A percentile compares a stretch with the other conserved stretches of the same genome.
phyloP scores from a whole-genome alignment of 164 flowering plant species.

The Nymphaea colorata region DNA sequence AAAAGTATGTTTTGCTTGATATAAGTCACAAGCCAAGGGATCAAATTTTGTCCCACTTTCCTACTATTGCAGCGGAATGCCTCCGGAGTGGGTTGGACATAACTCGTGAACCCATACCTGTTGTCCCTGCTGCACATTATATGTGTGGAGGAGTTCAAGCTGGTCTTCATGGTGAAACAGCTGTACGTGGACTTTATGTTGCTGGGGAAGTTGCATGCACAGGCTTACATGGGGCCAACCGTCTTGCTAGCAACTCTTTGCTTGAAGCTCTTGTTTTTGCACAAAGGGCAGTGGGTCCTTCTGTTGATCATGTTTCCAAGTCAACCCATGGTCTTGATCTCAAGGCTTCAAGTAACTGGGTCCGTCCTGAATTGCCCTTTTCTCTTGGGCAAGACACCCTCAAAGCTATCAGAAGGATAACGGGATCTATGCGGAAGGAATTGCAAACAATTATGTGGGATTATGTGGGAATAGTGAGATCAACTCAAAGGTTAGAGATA shows the following conservation, averaged over 20 bases:
- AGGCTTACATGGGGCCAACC: conserved; percentile 95
- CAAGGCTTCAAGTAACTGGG: conserved; percentile 37
- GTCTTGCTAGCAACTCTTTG: conserved; percentile 93
- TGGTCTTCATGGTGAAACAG: conserved; percentile 89
- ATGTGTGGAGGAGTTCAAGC: conserved; percentile 99
- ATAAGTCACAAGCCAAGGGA: conserved; percentile 74
- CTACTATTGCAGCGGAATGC: conserved; percentile 95
- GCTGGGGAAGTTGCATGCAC: conserved; percentile 99
- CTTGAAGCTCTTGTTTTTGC: conserved; percentile 97
- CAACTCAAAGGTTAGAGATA: conserved; percentile 47
- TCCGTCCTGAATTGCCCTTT: conserved; percentile 42
- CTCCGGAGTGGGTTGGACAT: conserved; percentile 79
- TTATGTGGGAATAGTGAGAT: conserved; percentile 83
- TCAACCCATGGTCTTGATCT: conserved; percentile 11
- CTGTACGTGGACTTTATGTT: conserved; percentile 71
- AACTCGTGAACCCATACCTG: conserved; percentile 80
- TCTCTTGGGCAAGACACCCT: conserved; percentile 27
- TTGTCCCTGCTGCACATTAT: conserved; percentile 98
- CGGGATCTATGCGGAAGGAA: conserved; percentile 44
- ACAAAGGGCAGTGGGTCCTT: conserved; percentile 75
- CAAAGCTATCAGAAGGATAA: conserved; percentile 25
- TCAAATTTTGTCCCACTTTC: conserved; percentile 79
- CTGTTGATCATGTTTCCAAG: conserved; percentile 38
- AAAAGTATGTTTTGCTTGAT: conserved; percentile 83
- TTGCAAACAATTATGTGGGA: conserved; percentile 84